These are phyloP conservation scores for Athelia sp. DNA, from an alignment of 1,284 basidiomycete species.

Conservation along the genomic window DNA sequence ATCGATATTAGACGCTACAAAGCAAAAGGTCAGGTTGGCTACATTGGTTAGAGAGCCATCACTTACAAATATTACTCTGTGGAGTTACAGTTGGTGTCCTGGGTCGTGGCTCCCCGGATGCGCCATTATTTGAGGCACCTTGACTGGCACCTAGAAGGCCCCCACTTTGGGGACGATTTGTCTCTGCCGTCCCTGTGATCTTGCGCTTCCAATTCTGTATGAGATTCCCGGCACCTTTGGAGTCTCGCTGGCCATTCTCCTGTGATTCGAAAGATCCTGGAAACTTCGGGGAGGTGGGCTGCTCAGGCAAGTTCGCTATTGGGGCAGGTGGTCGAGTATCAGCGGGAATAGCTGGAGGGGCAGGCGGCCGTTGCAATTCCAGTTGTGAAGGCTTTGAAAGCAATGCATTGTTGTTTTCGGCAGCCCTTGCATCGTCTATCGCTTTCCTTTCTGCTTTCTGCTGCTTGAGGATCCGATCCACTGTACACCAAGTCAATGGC, in stretches of 20 bases:
- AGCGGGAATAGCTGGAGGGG: background rate
- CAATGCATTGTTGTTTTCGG: conserved; percentile 17
- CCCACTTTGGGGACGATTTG: background rate
- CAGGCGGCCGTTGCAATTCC: background rate
- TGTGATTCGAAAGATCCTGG: background rate
- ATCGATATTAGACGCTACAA: conserved; percentile 60
- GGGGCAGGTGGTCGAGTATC: background rate
- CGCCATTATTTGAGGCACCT: no score
- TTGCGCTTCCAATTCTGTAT: conserved; percentile 24
- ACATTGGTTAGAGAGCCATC: background rate
- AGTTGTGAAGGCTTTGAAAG: background rate
- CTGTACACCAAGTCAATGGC: conserved; percentile 29
- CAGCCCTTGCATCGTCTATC: conserved; percentile 40
- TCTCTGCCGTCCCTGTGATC: conserved; percentile 9
- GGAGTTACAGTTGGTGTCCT: conserved; percentile 43
- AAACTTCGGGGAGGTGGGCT: conserved; percentile 1
- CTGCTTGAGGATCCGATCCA: conserved; percentile 88
- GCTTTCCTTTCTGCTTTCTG: conserved; percentile 73
- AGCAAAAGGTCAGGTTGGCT: conserved; percentile 2
- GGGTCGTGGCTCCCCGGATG: conserved; percentile 1
- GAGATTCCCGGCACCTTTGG: conserved; percentile 12
- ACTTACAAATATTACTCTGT: conserved; percentile 54
- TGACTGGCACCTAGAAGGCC: background rate
- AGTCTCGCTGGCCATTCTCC: background rate
- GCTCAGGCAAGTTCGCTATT: conserved; percentile 2